Conservation (phyloP, 805 yeast species). For the Myxozyma lipomycoides region DNA sequence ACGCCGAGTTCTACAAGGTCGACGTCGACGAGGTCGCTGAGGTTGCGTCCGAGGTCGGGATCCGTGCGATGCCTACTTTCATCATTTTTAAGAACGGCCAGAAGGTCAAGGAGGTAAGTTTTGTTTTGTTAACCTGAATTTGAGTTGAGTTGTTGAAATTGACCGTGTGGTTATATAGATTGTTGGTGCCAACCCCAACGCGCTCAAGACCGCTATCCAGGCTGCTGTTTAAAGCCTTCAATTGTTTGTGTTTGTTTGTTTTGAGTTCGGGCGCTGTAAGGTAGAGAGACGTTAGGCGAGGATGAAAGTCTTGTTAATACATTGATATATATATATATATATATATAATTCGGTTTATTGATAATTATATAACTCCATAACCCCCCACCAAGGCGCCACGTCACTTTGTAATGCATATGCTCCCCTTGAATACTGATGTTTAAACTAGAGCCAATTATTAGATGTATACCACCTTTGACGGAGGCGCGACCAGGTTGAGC, state of each 20-base stretch:
- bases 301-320: no score
- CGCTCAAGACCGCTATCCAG: slow-evolving; percentile 29
- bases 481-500: background rate
- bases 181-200: slow-evolving; percentile 30
- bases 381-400: no score
- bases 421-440: no score
- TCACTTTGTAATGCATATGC: no score
- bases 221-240: background rate
- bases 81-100: slow-evolving; percentile 79
- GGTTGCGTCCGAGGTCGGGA: slow-evolving; percentile 66
- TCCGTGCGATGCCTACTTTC: slow-evolving; percentile 63
- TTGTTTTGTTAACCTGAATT: slow-evolving; percentile 39
- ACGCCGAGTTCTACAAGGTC: slow-evolving; percentile 71
- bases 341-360: no score
- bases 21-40: slow-evolving; percentile 83
- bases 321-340: no score
- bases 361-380: no score
- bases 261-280: no score
- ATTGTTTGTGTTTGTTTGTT: no score
- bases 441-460: background rate
- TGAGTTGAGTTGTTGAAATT: background rate
- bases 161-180: slow-evolving; percentile 12
- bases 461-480: slow-evolving; percentile 17
- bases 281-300: no score
- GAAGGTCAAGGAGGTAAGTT: slow-evolving; percentile 55